Percentiles rank a stretch among this genome's conserved stretches.
Evolutionary conservation across 768 basidiomycete genomes (phyloP).

Genomic region (Leccinellum rugosiceps): DNA sequence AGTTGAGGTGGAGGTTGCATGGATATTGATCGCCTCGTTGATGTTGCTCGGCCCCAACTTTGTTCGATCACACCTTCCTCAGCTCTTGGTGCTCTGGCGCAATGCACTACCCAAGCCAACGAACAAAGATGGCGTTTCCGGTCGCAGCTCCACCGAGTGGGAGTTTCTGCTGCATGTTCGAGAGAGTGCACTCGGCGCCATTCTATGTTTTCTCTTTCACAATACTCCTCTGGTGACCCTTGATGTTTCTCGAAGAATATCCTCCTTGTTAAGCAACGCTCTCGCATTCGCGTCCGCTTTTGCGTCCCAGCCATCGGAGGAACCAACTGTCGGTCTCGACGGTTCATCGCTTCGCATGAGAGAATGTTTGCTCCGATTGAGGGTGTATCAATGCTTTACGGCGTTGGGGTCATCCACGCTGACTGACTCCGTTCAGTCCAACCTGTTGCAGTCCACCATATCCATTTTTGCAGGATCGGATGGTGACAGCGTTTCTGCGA

Average conservation of each 20-base stretch:
- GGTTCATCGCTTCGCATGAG: conserved; percentile 66
- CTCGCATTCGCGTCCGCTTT: conserved; percentile 89
- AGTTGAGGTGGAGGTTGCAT: conserved; percentile 89
- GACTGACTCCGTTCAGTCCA: conserved; percentile 78
- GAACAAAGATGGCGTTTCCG: conserved; percentile 71
- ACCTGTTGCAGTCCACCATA: conserved; percentile 77
- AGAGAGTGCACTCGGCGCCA: conserved; percentile 85
- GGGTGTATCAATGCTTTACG: conserved; percentile 88
- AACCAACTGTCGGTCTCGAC: conserved; percentile 40
- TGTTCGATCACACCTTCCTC: conserved; percentile 89
- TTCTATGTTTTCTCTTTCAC: conserved; percentile 82
- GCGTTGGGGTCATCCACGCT: conserved; percentile 76
- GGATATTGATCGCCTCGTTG: conserved; percentile 86
- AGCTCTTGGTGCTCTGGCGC: conserved; percentile 93
- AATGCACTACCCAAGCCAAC: conserved; percentile 96
- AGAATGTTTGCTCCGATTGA: conserved; percentile 78
- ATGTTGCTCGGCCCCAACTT: conserved; percentile 94
- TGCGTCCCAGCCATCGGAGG: conserved; percentile 65
- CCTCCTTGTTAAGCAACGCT: conserved; percentile 83
- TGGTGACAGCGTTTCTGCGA: conserved; percentile 72
- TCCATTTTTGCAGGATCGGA: conserved; percentile 85
- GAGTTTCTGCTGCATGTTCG: conserved; percentile 86
- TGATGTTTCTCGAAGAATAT: conserved; percentile 86
- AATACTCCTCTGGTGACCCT: conserved; percentile 81
- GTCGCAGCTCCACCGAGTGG: conserved; percentile 79